Conservation (phyloP, 1,139 yeast genomes). For the Suhomyces coccinellae region DNA sequence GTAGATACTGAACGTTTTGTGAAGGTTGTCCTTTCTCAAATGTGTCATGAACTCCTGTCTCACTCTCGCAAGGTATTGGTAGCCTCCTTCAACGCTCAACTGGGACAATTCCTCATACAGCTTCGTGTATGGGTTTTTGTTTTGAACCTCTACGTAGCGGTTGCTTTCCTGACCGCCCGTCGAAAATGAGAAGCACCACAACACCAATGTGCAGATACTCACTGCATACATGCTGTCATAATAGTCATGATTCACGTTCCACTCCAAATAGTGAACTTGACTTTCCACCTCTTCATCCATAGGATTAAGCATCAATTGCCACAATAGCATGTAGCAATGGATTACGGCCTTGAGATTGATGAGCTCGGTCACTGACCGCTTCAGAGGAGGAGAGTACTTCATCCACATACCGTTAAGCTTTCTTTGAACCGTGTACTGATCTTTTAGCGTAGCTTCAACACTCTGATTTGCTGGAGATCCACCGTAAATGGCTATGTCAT, state of each 20-base stretch:
- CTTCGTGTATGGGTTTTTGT: conserved; percentile 10
- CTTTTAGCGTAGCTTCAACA: conserved; percentile 61
- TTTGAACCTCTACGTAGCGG: conserved; percentile 24
- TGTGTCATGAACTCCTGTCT: conserved; percentile 30
- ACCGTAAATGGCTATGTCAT: conserved; percentile 74
- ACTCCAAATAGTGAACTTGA: conserved; percentile 22
- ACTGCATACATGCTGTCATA: conserved; percentile 43
- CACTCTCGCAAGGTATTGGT: conserved; percentile 35
- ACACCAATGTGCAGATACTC: conserved; percentile 47
- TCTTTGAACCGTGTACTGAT: conserved; percentile 51
- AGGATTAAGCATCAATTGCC: conserved; percentile 60
- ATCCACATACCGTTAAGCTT: conserved; percentile 54
- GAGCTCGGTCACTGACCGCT: conserved; percentile 27
- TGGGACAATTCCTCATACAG: conserved; percentile 25
- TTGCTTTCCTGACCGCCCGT: conserved; percentile 42
- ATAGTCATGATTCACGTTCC: conserved; percentile 35
- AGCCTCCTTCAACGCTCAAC: conserved; percentile 30
- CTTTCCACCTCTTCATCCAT: conserved; percentile 22
- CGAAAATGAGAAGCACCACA: conserved; percentile 49
- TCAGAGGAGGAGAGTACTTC: conserved; percentile 17
- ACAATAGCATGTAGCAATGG: conserved; percentile 61
- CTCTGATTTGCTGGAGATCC: conserved; percentile 86
- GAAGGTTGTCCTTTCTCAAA: conserved; percentile 20
- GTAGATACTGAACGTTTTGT: conserved; percentile 29
- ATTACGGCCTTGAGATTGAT: conserved; percentile 49